Conservation (phyloP, 352 stramenopile species). For the Globisporangium spiculum region DNA sequence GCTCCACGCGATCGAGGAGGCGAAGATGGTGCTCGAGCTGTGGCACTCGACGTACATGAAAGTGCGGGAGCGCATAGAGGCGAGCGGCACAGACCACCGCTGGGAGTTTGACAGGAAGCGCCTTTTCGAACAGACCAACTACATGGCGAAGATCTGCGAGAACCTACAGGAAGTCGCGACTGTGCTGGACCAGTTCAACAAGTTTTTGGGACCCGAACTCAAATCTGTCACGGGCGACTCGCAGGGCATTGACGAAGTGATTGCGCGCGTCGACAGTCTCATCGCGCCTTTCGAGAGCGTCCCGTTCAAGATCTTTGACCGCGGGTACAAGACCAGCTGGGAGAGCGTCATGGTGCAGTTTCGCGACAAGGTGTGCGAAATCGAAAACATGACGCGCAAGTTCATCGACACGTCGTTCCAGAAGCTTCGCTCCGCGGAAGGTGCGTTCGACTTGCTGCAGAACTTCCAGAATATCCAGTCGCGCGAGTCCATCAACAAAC, state of each 20-base stretch:
- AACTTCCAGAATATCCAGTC: constrained; percentile 97
- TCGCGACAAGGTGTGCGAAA: constrained; percentile 91
- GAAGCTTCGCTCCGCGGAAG: constrained; percentile 93
- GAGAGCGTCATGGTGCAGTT: constrained; percentile 94
- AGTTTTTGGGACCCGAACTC: constrained; percentile 95
- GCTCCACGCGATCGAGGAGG: constrained; percentile 85
- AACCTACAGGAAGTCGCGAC: constrained; percentile 93
- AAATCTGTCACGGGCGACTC: constrained; percentile 94
- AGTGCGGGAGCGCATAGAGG: constrained; percentile 93
- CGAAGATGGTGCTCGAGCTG: constrained; percentile 89
- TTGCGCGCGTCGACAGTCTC: constrained; percentile 80
- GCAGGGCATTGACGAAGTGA: constrained; percentile 93
- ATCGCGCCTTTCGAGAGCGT: constrained; percentile 88
- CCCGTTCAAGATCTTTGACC: constrained; percentile 93
- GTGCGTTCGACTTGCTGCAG: constrained; percentile 95
- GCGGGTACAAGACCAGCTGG: constrained; percentile 93
- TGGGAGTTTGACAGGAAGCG: constrained; percentile 96
- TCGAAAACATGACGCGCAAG: constrained; percentile 92
- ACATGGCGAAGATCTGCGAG: constrained; percentile 95
- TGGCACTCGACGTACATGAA: constrained; percentile 96
- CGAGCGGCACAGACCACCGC: constrained; percentile 91
- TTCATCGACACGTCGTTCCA: constrained; percentile 97
- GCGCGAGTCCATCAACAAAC: constrained; percentile 94
- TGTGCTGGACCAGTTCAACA: constrained; percentile 94
- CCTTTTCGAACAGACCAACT: constrained; percentile 95